These are phyloP conservation scores for Aspergillaceae sp. DNA, from an alignment of 2,329 filamentous ascomycete genomes.

Conservation along the genomic window DNA sequence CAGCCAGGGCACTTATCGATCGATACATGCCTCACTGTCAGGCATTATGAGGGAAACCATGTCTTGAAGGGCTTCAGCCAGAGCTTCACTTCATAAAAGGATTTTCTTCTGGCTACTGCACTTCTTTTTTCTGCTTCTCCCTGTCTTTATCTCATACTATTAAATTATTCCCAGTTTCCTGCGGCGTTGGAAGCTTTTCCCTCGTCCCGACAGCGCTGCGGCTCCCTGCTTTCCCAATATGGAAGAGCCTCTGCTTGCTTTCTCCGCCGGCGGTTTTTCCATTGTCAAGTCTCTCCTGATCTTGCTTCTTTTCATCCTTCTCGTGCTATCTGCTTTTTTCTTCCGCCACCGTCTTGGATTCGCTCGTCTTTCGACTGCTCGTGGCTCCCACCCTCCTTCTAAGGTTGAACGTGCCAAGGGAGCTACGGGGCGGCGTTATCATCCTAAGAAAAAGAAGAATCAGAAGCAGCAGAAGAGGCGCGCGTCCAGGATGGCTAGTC, in stretches of 20 bases:
- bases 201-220: neutral
- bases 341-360: neutral
- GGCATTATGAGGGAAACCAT: no score
- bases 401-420: neutral
- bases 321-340: neutral
- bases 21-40: no score
- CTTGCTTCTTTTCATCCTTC: conserved; percentile 1
- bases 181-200: no score
- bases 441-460: neutral
- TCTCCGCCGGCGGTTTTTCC: neutral
- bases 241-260: conserved; percentile 5
- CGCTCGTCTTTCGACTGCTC: neutral
- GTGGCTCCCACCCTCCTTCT: neutral
- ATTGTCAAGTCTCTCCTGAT: neutral
- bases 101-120: no score
- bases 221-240: conserved; percentile 8
- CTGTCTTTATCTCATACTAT: no score
- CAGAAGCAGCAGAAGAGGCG: neutral
- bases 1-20: no score
- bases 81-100: no score
- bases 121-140: no score
- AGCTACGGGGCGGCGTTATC: neutral
- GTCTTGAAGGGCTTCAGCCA: no score
- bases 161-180: no score
- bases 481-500: neutral